Evolutionary conservation across 495 filamentous ascomycete genomes (phyloP), one percentile per base, ranked within the genome.

Genomic region (Bacidia rubella): DNA sequence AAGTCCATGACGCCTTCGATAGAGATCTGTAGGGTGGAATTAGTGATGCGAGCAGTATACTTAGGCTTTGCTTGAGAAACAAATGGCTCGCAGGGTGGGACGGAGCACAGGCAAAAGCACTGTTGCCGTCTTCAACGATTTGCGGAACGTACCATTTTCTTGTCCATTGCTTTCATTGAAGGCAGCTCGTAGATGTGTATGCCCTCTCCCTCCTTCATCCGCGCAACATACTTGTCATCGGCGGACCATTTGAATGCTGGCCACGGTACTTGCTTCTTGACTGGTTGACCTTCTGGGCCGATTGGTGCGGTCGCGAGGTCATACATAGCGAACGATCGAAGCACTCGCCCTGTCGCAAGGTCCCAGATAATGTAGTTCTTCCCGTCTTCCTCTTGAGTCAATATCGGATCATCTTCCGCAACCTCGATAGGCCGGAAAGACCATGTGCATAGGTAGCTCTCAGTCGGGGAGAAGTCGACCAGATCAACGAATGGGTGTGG

Each of bases 281-380:
- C 63, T 11, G 81, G 83, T 57, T 85, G 80, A 60, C 85, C 87
- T 24, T 70, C 74, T 45, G 73, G 73, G 41, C 82, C 81, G 9
- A 60, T 65, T 9, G 67, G 64, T 17, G 76, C 69, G 23, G 73
- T 76, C 20, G 85, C 80, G 25, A 77, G 64, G 53, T 97, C 92
- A 59, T 95, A 75, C 51, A 86, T 90, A 23, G 85, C 80, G 64
- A 98, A 98, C 0, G 90, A 95, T 27, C 92, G 85, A 29, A 98
- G 73, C 25, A 89, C 83, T 62, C 93, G 94, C 53, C 80, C 79
- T 4, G 92, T 88, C 56, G 84, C 86, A 50, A 97, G 80, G 67
- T 98, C 92, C 92, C 92, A 98, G 61, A 98, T 87, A 61, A 98
- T 85, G 63, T 96, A 96, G 75, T 95, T 94, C 77, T 97, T 96